These are phyloP conservation scores for Auriscalpium vulgare DNA, from an alignment of 768 basidiomycete genomes.

Conservation along the genomic window DNA sequence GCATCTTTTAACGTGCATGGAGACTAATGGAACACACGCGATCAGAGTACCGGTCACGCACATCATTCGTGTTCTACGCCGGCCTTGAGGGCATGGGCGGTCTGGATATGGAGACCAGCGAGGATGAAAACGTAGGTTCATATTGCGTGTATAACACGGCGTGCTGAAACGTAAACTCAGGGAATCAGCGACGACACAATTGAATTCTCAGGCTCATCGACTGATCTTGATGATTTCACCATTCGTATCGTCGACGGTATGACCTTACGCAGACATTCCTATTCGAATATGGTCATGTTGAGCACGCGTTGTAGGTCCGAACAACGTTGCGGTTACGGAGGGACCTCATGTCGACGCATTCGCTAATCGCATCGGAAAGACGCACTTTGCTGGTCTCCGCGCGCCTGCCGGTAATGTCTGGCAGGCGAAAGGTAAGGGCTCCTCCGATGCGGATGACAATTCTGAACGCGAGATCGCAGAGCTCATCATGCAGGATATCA, in stretches of 20 bases:
- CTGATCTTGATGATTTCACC: constrained; percentile 76
- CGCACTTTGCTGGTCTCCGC: constrained; percentile 59
- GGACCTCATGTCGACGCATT: constrained; percentile 58
- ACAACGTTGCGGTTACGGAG: constrained; percentile 43
- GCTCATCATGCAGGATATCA: constrained; percentile 50
- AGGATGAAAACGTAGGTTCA: constrained; percentile 59
- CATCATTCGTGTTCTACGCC: constrained; percentile 80
- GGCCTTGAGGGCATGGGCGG: constrained; percentile 85
- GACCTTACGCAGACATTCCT: constrained; percentile 4
- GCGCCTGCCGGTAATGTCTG: constrained; percentile 62
- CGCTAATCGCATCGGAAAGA: constrained; percentile 54
- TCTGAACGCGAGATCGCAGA: constrained; percentile 33
- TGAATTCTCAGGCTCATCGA: constrained; percentile 62
- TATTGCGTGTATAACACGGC: background rate
- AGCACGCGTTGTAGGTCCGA: constrained; percentile 35
- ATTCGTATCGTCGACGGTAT: constrained; percentile 75
- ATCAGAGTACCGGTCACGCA: constrained; percentile 40
- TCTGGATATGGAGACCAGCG: constrained; percentile 70
- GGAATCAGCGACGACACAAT: constrained; percentile 61
- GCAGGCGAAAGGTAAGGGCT: constrained; percentile 65
- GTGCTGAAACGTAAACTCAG: constrained; percentile 29
- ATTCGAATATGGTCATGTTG: background rate
- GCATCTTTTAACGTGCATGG: background rate
- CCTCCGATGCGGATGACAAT: background rate
- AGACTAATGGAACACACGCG: background rate